Base-by-base conservation (phyloP, 345 rosid genomes). In the Corymbia maculata region DNA sequence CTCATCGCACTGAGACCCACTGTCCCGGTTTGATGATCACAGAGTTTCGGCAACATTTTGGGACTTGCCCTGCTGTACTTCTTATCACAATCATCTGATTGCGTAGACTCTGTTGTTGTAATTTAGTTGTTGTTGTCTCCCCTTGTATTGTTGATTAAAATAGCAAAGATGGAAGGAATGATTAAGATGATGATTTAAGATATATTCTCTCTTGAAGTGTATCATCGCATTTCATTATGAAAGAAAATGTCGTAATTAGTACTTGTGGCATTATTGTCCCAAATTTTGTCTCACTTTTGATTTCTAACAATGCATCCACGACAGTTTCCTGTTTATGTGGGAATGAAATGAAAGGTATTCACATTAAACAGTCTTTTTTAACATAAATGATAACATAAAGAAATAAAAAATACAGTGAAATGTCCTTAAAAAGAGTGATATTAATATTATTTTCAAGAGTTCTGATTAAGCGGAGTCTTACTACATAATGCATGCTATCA, bases 1-100 rank as follows among this genome's bases (percentile, higher is more conserved):
- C 95, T 98, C 57, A 28, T 89, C 89, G 66, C 86, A 22, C 95
- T 97, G 22, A 93, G 92, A 84, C 92, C 95, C 22, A 94, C 94
- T 82, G 92, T 93, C 55, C 92, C 91, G 3, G 95, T 93, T 89
- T 94, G 89, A 93, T 85, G 75, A 64, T 64, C 42, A 64, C 75
- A n/a, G 30, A 64, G 75, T 2, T 64, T 30, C 75, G 4, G 75
- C 75, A 14, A 13, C 19, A 6, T 64, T n/a, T 26, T n/a, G 75
- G 19, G 68, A 64, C 75, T 2, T n/a, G 7, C 75, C 7, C 17
- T 28, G 36, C 14, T 64, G 75, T 64, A 64, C 75, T 64, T 64
- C 75, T 36, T 32, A 13, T 64, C 75, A 14, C 14, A n/a, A n/a
- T 14, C 75, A 64, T n/a, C 30, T 64, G 75, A 64, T n/a, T 14